These are phyloP conservation scores for Camelina neglecta DNA, from an alignment of 345 rosid species.

Conservation along the genomic window DNA sequence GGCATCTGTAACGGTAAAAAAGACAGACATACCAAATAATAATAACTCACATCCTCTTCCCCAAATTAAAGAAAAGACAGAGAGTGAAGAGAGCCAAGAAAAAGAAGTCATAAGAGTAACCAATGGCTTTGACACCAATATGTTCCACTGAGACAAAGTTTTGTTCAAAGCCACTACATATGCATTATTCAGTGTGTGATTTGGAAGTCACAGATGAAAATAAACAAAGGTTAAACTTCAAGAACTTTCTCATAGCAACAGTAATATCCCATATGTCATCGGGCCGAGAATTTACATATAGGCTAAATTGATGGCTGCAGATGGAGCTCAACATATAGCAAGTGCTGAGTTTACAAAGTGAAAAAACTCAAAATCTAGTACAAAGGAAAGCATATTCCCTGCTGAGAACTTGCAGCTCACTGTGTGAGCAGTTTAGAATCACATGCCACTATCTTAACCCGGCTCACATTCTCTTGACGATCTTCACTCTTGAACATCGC, in stretches of 20 bases:
- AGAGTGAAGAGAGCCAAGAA: not conserved
- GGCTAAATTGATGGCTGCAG: conserved; percentile 44
- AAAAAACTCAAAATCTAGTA: conserved; percentile 41
- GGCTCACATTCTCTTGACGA: conserved; percentile 61
- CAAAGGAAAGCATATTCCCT: conserved; percentile 29
- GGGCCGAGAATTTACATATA: conserved; percentile 34
- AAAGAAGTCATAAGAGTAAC: not conserved
- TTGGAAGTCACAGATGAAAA: not conserved
- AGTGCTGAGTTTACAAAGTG: conserved; percentile 43
- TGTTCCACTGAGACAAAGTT: conserved; percentile 2
- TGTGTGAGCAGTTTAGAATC: conserved; percentile 93
- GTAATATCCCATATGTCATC: conserved; percentile 21
- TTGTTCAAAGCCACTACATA: conserved; percentile 9
- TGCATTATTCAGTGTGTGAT: not conserved
- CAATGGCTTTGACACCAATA: not conserved
- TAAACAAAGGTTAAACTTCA: conserved; percentile 3
- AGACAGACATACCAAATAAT: not conserved
- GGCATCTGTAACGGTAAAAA: conserved; percentile 27
- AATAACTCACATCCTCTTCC: not conserved
- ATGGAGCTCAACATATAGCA: conserved; percentile 37
- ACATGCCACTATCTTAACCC: conserved; percentile 95
- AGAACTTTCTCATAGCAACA: conserved; percentile 38
- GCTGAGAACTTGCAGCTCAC: conserved; percentile 44
- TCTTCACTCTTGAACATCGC: conserved; percentile 79
- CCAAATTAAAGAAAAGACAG: not conserved